These are phyloP conservation scores for Colletotrichum australisinense DNA, from an alignment of 2,329 filamentous ascomycete genomes.

Conservation along the genomic window DNA sequence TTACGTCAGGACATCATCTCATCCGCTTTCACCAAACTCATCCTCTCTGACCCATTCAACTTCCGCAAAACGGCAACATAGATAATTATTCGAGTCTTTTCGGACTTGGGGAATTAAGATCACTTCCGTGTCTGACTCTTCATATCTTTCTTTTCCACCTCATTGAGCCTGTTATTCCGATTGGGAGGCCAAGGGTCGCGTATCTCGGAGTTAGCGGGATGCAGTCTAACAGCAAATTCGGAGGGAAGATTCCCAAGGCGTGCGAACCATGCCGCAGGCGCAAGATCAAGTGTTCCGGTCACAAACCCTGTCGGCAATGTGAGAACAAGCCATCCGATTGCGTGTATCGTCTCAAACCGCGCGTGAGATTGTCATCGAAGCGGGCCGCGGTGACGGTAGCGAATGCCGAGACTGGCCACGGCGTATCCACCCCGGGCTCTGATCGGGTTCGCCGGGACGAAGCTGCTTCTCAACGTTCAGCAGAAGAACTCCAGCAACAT, in stretches of 20 bases:
- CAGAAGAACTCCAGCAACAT: slow-evolving; percentile 40
- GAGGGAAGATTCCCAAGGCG: slow-evolving; percentile 37
- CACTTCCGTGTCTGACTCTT: neutral
- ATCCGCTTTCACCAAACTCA: neutral
- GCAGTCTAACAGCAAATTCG: slow-evolving; percentile 19
- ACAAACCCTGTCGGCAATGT: slow-evolving; percentile 36
- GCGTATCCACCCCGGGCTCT: neutral
- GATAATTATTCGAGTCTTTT: neutral
- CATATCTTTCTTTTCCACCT: neutral
- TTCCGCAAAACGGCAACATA: neutral
- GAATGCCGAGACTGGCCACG: slow-evolving; percentile 41
- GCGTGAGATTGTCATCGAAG: slow-evolving; percentile 37
- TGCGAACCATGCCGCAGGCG: slow-evolving; percentile 39
- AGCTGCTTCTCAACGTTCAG: slow-evolving; percentile 5
- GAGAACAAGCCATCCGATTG: slow-evolving; percentile 33
- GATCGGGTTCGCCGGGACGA: slow-evolving; percentile 1
- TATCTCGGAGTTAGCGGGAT: slow-evolving; percentile 13
- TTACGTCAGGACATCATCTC: neutral
- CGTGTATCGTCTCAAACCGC: slow-evolving; percentile 36
- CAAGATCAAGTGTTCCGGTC: slow-evolving; percentile 38
- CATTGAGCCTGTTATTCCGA: neutral
- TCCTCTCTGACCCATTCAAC: neutral
- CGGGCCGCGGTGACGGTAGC: slow-evolving; percentile 51
- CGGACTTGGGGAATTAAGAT: slow-evolving; percentile 26
- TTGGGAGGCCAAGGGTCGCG: neutral